Evolutionary conservation across 2,329 filamentous ascomycete species (phyloP), one percentile per base, ranked within the genome.

Genomic region (Sclerotinia nivalis): DNA sequence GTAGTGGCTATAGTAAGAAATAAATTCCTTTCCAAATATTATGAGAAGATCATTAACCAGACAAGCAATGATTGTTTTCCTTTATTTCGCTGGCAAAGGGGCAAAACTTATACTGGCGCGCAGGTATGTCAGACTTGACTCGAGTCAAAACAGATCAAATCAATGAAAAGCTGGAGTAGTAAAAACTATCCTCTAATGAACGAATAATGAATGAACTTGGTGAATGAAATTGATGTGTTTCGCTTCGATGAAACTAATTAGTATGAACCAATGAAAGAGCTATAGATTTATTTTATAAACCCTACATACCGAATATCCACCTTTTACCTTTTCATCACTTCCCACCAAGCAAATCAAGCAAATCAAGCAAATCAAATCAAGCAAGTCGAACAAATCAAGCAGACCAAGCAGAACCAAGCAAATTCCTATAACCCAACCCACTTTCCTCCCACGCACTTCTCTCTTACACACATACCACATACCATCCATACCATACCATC

Each of bases 231-330:
- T 37, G 31, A 56, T 22, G 20, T 59, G 34, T 40, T 59, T 40
- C 55, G 55, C 55, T 59, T 40, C 34, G 55, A 59, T 18, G 34
- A 59, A 37, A 59, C 55, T 59, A 40, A 59, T 37, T 15, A 22
- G 28, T 2, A 13, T 31, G 7, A 56, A 56, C 31, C 22, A 56
- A 31, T 37, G 54, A 31, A 20, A 56, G 3, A n/a, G 3, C 12
- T 13, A 34, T 20, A 56, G 20, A 56, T n/a, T n/a, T 37, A n/a
- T 34, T 56, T n/a, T 34, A 37, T n/a, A 56, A 56, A 37, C 31
- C 54, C 54, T 56, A 56, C 31, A 13, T 34, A 22, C 52, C 52
- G 10, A 55, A 18, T 13, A 13, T n/a, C 34, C 40, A 43, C 34
- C 20, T 56, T 22, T 22, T 56, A 43, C 34, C 20, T 56, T 22